Evolutionary conservation across 2,329 filamentous ascomycete species (phyloP), one percentile per base, ranked within the genome.

Genomic region (Camillea tinctor): DNA sequence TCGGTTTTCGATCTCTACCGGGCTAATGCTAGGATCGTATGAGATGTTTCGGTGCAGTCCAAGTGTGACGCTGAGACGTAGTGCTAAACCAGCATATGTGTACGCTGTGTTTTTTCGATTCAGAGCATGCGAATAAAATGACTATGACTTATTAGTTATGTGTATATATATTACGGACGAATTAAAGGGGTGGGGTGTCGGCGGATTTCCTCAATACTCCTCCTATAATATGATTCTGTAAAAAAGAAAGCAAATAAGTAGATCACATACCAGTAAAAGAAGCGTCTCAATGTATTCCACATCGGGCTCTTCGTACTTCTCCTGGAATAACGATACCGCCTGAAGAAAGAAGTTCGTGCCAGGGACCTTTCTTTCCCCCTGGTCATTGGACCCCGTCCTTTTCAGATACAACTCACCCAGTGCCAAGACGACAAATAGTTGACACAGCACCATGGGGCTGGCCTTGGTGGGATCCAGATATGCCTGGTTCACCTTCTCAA

Each of bases 71-170:
- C 71, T 69, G 2, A 77, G 60, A 13, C 76, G 71, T 4, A 79
- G 65, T 2, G 77, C 76, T 9, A 73, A 72, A 30, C 75, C 73
- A 15, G 75, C 71, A 48, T 75, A 71, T 6, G 71, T 65, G 56
- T 75, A 75, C 4, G 75, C 74, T n/a, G 72, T 74, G 54, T 77
- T 75, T 30, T 75, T 70, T 26, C 77, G 67, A 59, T 78, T 78
- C 40, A 79, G 64, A 2, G 72, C 69, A 24, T 74, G 69, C 6
- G 75, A 76, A 58, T 76, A 79, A 17, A 77, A 68, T 0, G 73
- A 72, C 74, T 77, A 54, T 20, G 11, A 13, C 17, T n/a, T 30
- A 52, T 53, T 48, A 59, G 22, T 56, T 20, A 26, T n/a, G 20
- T 13, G 36, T 44, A 44, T 5, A 11, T 44, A 40, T 5, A 40